Conservation (phyloP, 768 basidiomycete genomes). For the Hirschioporus abietinus region DNA sequence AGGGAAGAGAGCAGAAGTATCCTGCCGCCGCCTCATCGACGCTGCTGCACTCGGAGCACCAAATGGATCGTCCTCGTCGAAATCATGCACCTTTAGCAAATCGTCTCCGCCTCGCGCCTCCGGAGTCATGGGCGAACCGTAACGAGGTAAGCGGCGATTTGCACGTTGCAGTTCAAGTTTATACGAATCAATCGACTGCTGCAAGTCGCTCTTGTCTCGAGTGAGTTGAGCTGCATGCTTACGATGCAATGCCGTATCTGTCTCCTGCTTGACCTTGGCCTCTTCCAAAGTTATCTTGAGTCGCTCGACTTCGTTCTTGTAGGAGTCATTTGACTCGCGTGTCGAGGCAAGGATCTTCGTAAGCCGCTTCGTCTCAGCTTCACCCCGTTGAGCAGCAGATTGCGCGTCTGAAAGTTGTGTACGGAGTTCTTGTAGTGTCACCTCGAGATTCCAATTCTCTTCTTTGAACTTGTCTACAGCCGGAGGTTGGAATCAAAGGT, state of each 20-base stretch:
- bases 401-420: constrained; percentile 63
- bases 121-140: constrained; percentile 72
- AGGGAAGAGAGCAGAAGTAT: constrained; percentile 44
- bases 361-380: constrained; percentile 79
- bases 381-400: constrained; percentile 59
- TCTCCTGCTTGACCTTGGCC: constrained; percentile 87
- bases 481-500: constrained; percentile 8
- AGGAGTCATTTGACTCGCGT: constrained; percentile 72
- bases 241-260: constrained; percentile 87
- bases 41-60: constrained; percentile 55
- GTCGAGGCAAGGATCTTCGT: constrained; percentile 66
- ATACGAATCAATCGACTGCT: constrained; percentile 69
- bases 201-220: constrained; percentile 90
- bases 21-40: constrained; percentile 51
- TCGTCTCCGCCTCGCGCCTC: constrained; percentile 33
- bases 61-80: constrained; percentile 65
- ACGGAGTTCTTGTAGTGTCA: constrained; percentile 82
- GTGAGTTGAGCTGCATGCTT: constrained; percentile 82
- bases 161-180: constrained; percentile 68
- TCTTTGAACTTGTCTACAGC: constrained; percentile 87
- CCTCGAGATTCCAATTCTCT: constrained; percentile 99
- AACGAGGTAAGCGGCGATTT: constrained; percentile 54
- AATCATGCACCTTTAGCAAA: constrained; percentile 32
- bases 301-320: constrained; percentile 83
- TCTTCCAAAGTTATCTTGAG: constrained; percentile 60